phyloP scores from a whole-genome alignment of 352 stramenopile genomes.

The Thraustotheca clavata region DNA sequence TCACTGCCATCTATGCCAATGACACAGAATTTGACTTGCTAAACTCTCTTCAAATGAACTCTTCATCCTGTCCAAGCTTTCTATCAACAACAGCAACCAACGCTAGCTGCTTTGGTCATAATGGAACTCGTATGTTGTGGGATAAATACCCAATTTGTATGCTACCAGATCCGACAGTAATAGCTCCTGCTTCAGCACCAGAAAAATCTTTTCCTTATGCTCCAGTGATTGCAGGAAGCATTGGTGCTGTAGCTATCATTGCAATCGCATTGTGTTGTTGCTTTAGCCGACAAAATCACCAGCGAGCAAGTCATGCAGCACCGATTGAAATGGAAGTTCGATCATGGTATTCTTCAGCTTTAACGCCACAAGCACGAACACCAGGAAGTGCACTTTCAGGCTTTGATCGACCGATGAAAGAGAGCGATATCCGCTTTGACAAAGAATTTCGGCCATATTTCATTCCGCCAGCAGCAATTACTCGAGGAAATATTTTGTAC shows the following conservation, averaged over 20 bases:
- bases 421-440: background rate
- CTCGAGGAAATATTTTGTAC: background rate
- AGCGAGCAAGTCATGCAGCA: background rate
- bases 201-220: background rate
- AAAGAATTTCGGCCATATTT: background rate
- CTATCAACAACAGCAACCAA: background rate
- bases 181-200: background rate
- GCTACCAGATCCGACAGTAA: background rate
- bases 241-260: background rate
- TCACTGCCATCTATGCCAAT: constrained; percentile 16
- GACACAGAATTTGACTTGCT: constrained; percentile 1
- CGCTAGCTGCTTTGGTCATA: background rate
- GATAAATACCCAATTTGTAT: constrained; percentile 7
- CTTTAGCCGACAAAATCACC: background rate
- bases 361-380: background rate
- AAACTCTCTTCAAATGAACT: background rate
- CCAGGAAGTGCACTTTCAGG: background rate
- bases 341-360: background rate
- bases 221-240: background rate
- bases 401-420: background rate
- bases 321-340: constrained; percentile 2
- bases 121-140: background rate
- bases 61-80: background rate
- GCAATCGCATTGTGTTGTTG: background rate
- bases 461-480: background rate